Evolutionary conservation across 129 eudicot genomes (phyloP).

Genomic region (Rutidosis leptorrhynchoides): DNA sequence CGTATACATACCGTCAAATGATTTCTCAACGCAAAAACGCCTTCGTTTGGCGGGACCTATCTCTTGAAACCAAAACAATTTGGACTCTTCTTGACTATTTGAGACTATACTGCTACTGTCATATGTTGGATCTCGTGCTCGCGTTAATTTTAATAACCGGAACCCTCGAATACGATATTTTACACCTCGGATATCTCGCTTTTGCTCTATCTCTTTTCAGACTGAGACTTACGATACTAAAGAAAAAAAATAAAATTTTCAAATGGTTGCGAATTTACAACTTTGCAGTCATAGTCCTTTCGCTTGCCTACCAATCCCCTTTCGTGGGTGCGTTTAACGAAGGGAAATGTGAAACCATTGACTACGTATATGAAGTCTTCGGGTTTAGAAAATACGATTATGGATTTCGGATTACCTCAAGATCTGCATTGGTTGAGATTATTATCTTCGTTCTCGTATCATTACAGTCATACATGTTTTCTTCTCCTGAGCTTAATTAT

Average conservation of each 20-base stretch:
- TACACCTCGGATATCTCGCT: conserved; percentile 96
- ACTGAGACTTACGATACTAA: conserved; percentile 74
- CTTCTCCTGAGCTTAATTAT: conserved; percentile 83
- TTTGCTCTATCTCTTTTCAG: conserved; percentile 90
- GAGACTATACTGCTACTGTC: conserved; percentile 96
- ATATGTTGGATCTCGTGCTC: conserved; percentile 90
- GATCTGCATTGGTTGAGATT: conserved; percentile 95
- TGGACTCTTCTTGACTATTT: conserved; percentile 94
- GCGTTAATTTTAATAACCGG: conserved; percentile 86
- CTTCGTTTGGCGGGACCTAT: conserved; percentile 94
- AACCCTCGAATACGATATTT: conserved; percentile 87
- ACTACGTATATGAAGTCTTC: conserved; percentile 77
- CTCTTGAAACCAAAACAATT: conserved; percentile 95
- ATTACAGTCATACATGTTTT: conserved; percentile 87
- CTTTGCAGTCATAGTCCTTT: conserved; percentile 83
- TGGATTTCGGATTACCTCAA: conserved; percentile 92
- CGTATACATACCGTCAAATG: conserved; percentile 81
- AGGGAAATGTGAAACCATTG: conserved; percentile 82
- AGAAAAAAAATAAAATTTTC: conserved; percentile 89
- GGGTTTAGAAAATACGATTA: conserved; percentile 93
- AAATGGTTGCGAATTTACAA: conserved; percentile 86
- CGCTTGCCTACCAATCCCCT: conserved; percentile 96
- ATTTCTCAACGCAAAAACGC: conserved; percentile 81
- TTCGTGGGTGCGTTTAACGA: conserved; percentile 65
- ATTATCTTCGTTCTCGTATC: conserved; percentile 87